Evolutionary conservation across 1,284 basidiomycete genomes (phyloP), one percentile per base, ranked within the genome.

Genomic region (Moesziomyces sp.): DNA sequence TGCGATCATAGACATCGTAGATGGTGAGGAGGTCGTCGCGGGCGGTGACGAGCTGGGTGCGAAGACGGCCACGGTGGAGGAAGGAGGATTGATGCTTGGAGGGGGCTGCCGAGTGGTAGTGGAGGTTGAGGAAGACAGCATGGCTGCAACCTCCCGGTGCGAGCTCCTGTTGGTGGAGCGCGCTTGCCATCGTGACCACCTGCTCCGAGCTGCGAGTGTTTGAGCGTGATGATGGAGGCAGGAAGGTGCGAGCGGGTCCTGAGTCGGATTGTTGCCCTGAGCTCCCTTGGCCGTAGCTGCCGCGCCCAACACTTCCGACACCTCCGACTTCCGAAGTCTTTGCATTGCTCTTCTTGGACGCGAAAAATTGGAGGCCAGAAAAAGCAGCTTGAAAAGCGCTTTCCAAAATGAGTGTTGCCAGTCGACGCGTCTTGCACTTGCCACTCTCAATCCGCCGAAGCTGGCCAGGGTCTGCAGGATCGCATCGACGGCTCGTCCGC

Each of bases 11-110:
- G 51, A 81, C 71, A 51, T 84, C 79, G 46, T 77, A 82, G 38
- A 82, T 54, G 28, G 57, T 54, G 11, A 84, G 69, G 7, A 73
- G 18, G 40, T 83, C 79, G 50, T 84, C 82, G 42, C 80, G 75
- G 19, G 81, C 81, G 0, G 76, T 70, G 16, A 84, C 79, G 19
- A 78, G 67, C 54, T 84, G 82, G 23, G 63, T 62, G 19, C 69
- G 47, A 8, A 82, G 67, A 5, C 43, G 56, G 3, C 82, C 81
- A 28, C 80, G 78, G 46, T 77, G 73, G 19, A 61, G 52, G 33
- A 57, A 56, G n/a, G 49, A 24, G n/a, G 52, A 49, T 49, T 62
- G 64, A 23, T 53, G 19, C 44, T 51, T 57, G n/a, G 60, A 74
- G 2, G 67, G 69, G 8, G 54, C 28, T 0, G 62, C 55, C 23